Base-by-base conservation (phyloP, 2,329 filamentous ascomycete genomes). In the Fusarium dimerum region DNA sequence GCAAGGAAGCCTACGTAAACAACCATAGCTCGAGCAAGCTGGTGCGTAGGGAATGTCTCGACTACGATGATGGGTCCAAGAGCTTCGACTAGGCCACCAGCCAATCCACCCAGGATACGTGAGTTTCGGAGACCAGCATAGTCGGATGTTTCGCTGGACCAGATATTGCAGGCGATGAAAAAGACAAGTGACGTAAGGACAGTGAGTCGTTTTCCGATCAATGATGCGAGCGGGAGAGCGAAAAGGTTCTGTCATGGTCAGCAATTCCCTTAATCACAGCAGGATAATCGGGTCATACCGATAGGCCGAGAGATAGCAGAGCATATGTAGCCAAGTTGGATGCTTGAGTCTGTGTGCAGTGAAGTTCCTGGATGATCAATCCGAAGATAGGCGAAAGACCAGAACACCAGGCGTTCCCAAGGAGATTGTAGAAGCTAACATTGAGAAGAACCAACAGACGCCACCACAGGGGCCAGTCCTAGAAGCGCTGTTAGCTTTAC, bases 381-480 rank as follows among this genome's bases (percentile, higher is more conserved):
- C 29, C 29, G 29, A 45, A 45, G 29, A 45, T 30, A 45, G 43
- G 30, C 8, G 43, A 36, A 18, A 45, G 18, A 17, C 43, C 43
- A 18, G 43, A 30, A 18, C 30, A 30, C 16, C 18, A 45, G 43
- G 20, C 30, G 11, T 45, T 45, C 7, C 43, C 43, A 32, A 45
- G 43, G 30, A 36, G 18, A 18, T 45, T 45, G 43, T 45, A 45
- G 29, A 45, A 17, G 43, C 43, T 45, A 32, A 45, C 43, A 34
- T 45, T 45, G 30, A 45, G 17, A n/a, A 45, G 43, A 17, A 45
- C 20, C 20, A 45, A 34, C 17, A 45, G 29, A 11, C 43, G 30
- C 43, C 43, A 45, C 43, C 43, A 45, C 15, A 45, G 15, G 18
- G 43, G 43, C 43, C 43, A 45, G 29, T 30, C 17, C 43, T 45